phyloP scores from a whole-genome alignment of 805 yeast species.

The Isabelozyma rhagii region DNA sequence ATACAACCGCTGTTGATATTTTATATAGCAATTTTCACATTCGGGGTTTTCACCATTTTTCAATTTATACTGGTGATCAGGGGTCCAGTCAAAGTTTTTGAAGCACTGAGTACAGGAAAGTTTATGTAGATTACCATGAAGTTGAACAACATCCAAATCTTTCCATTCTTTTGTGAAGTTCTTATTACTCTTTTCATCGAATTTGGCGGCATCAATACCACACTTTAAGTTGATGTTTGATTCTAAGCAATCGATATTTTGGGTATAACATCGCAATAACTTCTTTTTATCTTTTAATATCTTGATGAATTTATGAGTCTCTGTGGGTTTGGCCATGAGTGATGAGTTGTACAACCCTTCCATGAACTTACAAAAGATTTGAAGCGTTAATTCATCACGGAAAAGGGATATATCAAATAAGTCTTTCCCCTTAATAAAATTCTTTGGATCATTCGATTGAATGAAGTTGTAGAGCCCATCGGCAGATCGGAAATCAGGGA shows the following conservation, averaged over 20 bases:
- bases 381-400: slow-evolving; percentile 59
- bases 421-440: slow-evolving; percentile 80
- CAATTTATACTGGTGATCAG: slow-evolving; percentile 43
- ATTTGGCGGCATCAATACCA: slow-evolving; percentile 43
- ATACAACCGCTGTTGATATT: slow-evolving; percentile 52
- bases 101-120: slow-evolving; percentile 76
- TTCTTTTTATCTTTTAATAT: slow-evolving; percentile 58
- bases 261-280: slow-evolving; percentile 85
- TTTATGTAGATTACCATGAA: slow-evolving; percentile 84
- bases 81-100: slow-evolving; percentile 58
- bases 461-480: slow-evolving; percentile 80
- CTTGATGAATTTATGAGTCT: slow-evolving; percentile 74
- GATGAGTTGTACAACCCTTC: slow-evolving; percentile 68
- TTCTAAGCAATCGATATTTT: slow-evolving; percentile 90
- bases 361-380: slow-evolving; percentile 87
- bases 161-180: slow-evolving; percentile 50
- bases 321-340: slow-evolving; percentile 70
- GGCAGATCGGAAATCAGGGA: slow-evolving; percentile 88
- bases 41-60: slow-evolving; percentile 69
- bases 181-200: slow-evolving; percentile 14
- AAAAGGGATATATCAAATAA: slow-evolving; percentile 85
- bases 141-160: slow-evolving; percentile 72
- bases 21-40: slow-evolving; percentile 65
- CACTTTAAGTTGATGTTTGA: slow-evolving; percentile 57
- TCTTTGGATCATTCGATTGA: slow-evolving; percentile 57